Conservation (phyloP, 2,329 filamentous ascomycete species). For the Sphaerulina vaccinii region DNA sequence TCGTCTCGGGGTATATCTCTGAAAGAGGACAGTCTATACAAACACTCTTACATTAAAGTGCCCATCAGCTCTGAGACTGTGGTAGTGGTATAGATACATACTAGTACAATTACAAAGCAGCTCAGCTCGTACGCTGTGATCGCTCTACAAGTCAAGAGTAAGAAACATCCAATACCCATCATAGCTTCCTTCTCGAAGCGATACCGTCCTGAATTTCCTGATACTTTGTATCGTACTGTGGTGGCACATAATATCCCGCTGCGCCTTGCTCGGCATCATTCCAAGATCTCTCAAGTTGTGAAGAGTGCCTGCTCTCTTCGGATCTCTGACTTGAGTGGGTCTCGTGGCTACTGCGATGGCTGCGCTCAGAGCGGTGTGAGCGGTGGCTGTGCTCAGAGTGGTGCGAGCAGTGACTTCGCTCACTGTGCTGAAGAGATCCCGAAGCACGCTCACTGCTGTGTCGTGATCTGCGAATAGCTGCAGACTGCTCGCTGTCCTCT, state of each 20-base stretch:
- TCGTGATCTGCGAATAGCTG: neutral
- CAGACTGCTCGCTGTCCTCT: too few relatives aligned
- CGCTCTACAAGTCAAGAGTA: too few relatives aligned
- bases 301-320: neutral
- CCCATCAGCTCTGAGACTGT: too few relatives aligned
- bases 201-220: neutral
- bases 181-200: too few relatives aligned
- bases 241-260: slow-evolving; percentile 9
- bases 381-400: too few relatives aligned
- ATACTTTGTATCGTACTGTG: slow-evolving; percentile 8
- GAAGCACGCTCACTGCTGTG: neutral
- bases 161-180: too few relatives aligned
- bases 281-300: neutral
- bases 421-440: neutral
- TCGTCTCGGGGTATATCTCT: too few relatives aligned
- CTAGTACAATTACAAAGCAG: too few relatives aligned
- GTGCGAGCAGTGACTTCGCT: neutral
- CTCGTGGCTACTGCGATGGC: neutral
- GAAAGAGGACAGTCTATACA: too few relatives aligned
- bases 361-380: neutral
- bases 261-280: slow-evolving; percentile 1
- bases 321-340: neutral
- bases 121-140: too few relatives aligned
- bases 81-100: too few relatives aligned
- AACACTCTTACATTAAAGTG: too few relatives aligned